Base-by-base conservation (phyloP, 495 filamentous ascomycete species). In the Coniosporium apollinis region DNA sequence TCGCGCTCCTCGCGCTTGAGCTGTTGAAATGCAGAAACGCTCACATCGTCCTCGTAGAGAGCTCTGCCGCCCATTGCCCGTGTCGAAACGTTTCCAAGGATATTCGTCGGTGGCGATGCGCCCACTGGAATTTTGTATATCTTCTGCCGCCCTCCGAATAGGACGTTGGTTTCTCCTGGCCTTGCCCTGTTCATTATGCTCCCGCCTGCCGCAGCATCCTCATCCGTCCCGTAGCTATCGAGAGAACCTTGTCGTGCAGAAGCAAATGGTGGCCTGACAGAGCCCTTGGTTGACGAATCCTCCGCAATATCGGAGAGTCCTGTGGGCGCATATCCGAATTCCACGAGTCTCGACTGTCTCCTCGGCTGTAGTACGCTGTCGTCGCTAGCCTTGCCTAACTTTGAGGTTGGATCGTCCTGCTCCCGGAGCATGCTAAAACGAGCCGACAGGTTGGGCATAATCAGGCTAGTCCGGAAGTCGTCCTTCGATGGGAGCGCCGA, bases 111-210 rank as follows among this genome's bases (percentile, higher is more conserved):
- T 14, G 51, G 56, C 20, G 55, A 52, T 16, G 53, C 58, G 24
- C 65, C 70, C 14, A 65, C 66, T 0, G 83, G 70, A 32, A 97
- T 83, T 45, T 84, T 89, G 58, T 89, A 96, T 16, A 96, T 73
- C 57, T 96, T 97, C 49, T 97, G 89, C 19, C 89, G 72, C 7
- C 91, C 89, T 35, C 89, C 89, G 60, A 97, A 97, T 41, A 97
- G 52, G 46, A 82, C 81, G 57, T 96, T 97, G 14, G 86, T 83
- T 56, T 96, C 89, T 1, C 69, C 75, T 7, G 82, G 82, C 46
- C 85, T 76, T n/a, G 72, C 60, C 25, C 89, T 67, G 50, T 65
- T 79, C 77, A 96, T 86, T 10, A 94, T 69, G 49, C 82, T 82
- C 0, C 68, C 76, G 28, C 67, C 61, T 7, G 59, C 51, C 6